phyloP scores from a whole-genome alignment of 306 rosid genomes.

The Ammopiptanthus mongolicus region DNA sequence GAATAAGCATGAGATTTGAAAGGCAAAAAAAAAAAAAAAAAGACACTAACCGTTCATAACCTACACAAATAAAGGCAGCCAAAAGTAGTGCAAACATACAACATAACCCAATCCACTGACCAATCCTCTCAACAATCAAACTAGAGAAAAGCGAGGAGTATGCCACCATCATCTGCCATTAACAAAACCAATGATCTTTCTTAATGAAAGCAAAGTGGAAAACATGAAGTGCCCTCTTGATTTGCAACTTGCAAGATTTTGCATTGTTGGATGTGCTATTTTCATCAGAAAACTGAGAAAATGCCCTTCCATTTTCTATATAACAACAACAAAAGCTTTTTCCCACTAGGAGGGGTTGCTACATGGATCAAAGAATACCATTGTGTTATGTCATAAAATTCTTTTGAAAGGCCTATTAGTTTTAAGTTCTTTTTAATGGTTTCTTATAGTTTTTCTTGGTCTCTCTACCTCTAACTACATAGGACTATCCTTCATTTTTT shows the following conservation, averaged over 20 bases:
- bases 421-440: too few species aligned
- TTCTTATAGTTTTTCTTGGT: too few species aligned
- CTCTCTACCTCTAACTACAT: too few species aligned
- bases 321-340: too few species aligned
- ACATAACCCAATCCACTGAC: constrained; percentile 33
- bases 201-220: not conserved
- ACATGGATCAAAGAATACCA: too few species aligned
- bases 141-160: constrained; percentile 46
- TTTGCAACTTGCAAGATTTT: not conserved
- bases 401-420: too few species aligned
- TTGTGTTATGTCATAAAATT: too few species aligned
- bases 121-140: constrained; percentile 36
- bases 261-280: not conserved
- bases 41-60: constrained; percentile 30
- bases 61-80: constrained; percentile 24
- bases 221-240: not conserved
- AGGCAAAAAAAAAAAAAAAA: not conserved
- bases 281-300: not conserved
- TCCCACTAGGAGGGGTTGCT: too few species aligned
- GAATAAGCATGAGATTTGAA: not conserved
- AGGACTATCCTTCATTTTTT: too few species aligned
- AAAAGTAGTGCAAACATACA: constrained; percentile 31
- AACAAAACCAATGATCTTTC: not conserved
- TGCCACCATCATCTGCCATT: constrained; percentile 47
- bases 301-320: too few species aligned